These are phyloP conservation scores for Geranium rotundifolium DNA, from an alignment of 345 rosid genomes.

Conservation along the genomic window DNA sequence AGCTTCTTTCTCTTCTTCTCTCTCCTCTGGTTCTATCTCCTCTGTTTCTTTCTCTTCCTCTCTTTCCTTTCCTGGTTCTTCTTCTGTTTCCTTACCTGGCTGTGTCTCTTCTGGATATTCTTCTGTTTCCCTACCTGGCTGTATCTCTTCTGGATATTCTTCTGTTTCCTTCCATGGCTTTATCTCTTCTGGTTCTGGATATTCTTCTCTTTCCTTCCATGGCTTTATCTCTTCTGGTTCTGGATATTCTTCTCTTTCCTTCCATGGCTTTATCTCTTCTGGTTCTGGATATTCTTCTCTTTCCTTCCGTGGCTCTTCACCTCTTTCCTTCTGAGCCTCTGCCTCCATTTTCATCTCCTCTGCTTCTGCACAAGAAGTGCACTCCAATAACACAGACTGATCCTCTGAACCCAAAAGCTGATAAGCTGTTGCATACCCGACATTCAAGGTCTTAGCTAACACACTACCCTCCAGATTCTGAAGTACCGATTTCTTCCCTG, in stretches of 20 bases:
- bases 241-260: background rate
- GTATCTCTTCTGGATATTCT: no score
- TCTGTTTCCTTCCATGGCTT: background rate
- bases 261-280: background rate
- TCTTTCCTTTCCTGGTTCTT: background rate
- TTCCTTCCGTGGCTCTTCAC: background rate
- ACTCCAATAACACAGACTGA: constrained; percentile 52
- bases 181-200: background rate
- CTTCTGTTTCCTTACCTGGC: background rate
- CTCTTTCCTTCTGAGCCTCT: no score
- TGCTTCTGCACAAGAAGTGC: constrained; percentile 76
- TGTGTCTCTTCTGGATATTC: no score
- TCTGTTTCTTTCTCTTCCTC: background rate
- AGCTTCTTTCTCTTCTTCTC: background rate
- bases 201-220: background rate
- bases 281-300: background rate
- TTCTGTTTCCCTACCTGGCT: no score
- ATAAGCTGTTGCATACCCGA: constrained; percentile 29
- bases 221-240: background rate
- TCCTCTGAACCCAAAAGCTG: constrained; percentile 33
- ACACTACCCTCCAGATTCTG: constrained; percentile 28
- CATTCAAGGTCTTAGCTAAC: constrained; percentile 54
- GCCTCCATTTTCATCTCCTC: constrained; percentile 35
- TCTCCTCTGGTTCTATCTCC: constrained; percentile 9
- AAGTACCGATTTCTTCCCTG: constrained; percentile 52